A percentile compares a stretch with the other conserved stretches of the same genome.
phyloP scores from a whole-genome alignment of 768 basidiomycete genomes.

The Pholiota conissans region DNA sequence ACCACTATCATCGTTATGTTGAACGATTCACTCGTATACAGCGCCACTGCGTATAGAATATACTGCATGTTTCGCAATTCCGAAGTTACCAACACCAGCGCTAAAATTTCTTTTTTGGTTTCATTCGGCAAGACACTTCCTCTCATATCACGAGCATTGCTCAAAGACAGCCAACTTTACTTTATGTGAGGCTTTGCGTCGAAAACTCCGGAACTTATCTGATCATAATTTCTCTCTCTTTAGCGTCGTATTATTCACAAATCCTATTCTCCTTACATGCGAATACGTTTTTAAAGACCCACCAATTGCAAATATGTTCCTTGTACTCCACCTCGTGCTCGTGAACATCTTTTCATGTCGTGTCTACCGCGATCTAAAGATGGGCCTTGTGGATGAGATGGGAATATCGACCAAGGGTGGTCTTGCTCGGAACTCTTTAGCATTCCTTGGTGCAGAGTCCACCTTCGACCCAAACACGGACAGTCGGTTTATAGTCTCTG shows the following conservation, averaged over 20 bases:
- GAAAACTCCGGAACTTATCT: background rate
- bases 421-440: background rate
- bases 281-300: background rate
- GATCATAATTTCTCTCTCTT: background rate
- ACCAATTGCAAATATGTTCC: conserved; percentile 5
- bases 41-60: conserved; percentile 30
- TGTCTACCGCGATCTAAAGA: conserved; percentile 8
- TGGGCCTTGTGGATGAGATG: background rate
- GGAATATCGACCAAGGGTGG: background rate
- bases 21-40: conserved; percentile 31
- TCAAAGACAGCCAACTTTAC: conserved; percentile 27
- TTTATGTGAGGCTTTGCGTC: conserved; percentile 12
- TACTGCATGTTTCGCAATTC: conserved; percentile 16
- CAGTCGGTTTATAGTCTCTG: too few species aligned
- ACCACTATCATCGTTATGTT: conserved; percentile 20
- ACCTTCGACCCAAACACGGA: too few species aligned
- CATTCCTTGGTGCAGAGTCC: background rate
- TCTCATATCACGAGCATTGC: background rate
- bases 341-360: conserved; percentile 13
- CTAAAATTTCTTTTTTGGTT: background rate
- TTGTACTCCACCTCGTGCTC: conserved; percentile 12
- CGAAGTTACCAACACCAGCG: conserved; percentile 1
- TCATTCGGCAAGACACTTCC: conserved; percentile 19
- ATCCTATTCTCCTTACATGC: conserved; percentile 4
- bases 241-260: conserved; percentile 13